Percentiles rank a stretch among this genome's conserved stretches.
These are phyloP conservation scores for Metahyphopichia silvanorum DNA, from an alignment of 805 yeast species.

Conservation along the genomic window DNA sequence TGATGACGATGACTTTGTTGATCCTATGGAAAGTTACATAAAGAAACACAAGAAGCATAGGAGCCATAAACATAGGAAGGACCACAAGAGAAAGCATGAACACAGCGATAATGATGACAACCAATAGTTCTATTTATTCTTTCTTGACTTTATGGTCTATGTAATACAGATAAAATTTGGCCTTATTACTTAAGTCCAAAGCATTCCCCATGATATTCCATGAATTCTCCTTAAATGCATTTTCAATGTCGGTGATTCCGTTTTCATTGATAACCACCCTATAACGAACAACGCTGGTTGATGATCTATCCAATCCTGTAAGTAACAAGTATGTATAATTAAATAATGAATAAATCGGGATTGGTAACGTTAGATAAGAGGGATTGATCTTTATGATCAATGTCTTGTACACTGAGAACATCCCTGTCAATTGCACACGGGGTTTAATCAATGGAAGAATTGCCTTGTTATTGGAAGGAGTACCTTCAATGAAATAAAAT, in stretches of 20 bases:
- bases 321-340: constrained; percentile 11
- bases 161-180: constrained; percentile 23
- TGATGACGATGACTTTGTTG: constrained; percentile 17
- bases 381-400: constrained; percentile 40
- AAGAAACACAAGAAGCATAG: constrained; percentile 2
- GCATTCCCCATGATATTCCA: constrained; percentile 26
- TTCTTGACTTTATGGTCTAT: constrained; percentile 7
- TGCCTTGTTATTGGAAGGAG: constrained; percentile 80
- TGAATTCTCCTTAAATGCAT: constrained; percentile 20
- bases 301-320: constrained; percentile 18
- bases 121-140: background rate
- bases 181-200: constrained; percentile 27
- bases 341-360: constrained; percentile 21
- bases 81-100: constrained; percentile 1
- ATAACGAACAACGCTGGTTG: constrained; percentile 17
- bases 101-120: constrained; percentile 6
- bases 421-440: background rate
- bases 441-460: constrained; percentile 52
- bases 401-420: constrained; percentile 20
- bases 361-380: constrained; percentile 29
- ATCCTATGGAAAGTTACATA: constrained; percentile 17
- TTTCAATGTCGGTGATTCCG: constrained; percentile 3
- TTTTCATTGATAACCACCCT: constrained; percentile 23
- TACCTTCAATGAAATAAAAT: constrained; percentile 73
- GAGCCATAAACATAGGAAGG: constrained; percentile 1